phyloP scores from a whole-genome alignment of 345 rosid species.

The Salix dunnii region DNA sequence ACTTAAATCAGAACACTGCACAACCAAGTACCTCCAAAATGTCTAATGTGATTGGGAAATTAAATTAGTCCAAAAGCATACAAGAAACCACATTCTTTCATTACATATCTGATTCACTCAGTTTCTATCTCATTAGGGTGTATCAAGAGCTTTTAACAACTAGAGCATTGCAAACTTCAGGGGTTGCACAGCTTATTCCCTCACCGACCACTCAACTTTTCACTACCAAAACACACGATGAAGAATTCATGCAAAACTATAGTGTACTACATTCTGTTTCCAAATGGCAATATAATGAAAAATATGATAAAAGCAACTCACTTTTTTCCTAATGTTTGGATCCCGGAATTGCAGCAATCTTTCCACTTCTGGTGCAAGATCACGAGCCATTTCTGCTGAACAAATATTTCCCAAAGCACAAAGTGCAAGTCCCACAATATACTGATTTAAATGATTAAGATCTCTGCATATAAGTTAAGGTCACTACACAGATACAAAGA shows the following conservation, averaged over 20 bases:
- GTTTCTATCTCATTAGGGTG: not conserved
- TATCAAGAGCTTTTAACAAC: not conserved
- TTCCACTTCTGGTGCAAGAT: conserved; percentile 99
- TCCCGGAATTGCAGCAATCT: conserved; percentile 95
- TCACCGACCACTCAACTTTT: not conserved
- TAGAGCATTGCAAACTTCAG: not conserved
- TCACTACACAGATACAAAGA: conserved; percentile 8
- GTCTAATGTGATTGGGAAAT: not conserved
- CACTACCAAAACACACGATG: not conserved
- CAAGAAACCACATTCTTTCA: not conserved
- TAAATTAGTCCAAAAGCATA: not conserved
- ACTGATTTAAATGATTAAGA: conserved; percentile 94
- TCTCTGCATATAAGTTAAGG: conserved; percentile 82
- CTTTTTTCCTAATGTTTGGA: conserved; percentile 97
- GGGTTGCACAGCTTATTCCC: not conserved
- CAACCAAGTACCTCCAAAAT: not conserved
- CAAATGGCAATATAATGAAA: not conserved
- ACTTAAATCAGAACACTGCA: not conserved
- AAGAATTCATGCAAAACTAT: not conserved
- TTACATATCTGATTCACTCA: not conserved
- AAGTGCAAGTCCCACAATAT: conserved; percentile 96
- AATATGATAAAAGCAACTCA: conserved; percentile 27
- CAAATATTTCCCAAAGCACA: conserved; percentile 99
- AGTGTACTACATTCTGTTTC: not conserved
- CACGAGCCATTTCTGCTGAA: conserved; percentile 99